These are phyloP conservation scores for Drosera spatulata DNA, from an alignment of 179 eudicot species.

Conservation along the genomic window DNA sequence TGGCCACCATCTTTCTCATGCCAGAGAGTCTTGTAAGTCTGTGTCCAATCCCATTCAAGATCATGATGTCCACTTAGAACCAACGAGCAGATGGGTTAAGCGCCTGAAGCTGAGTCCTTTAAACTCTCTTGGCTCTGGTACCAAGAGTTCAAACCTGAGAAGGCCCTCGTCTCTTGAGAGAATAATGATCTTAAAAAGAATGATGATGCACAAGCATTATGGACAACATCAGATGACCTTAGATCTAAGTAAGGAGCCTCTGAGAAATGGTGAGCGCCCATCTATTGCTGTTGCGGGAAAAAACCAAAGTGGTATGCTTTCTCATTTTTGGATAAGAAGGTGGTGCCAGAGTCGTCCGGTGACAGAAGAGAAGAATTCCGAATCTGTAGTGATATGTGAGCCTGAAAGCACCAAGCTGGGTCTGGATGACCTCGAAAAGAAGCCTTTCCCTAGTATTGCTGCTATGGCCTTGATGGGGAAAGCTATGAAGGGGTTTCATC, in stretches of 20 bases:
- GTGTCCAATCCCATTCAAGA: slow-evolving; percentile 9
- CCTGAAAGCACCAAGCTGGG: slow-evolving; percentile 37
- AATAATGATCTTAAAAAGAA: slow-evolving; percentile 15
- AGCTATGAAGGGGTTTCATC: slow-evolving; percentile 40
- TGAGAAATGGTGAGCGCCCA: slow-evolving; percentile 10
- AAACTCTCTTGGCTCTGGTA: slow-evolving; percentile 28
- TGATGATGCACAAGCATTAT: slow-evolving; percentile 6
- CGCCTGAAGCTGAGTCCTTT: slow-evolving; percentile 47
- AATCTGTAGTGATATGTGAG: slow-evolving; percentile 41
- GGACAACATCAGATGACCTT: slow-evolving; percentile 11
- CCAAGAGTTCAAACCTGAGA: slow-evolving; percentile 26
- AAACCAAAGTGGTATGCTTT: slow-evolving; percentile 16
- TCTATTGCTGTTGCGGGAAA: not conserved
- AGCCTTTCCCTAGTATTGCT: slow-evolving; percentile 74
- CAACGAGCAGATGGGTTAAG: slow-evolving; percentile 53
- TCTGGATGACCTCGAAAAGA: slow-evolving; percentile 40
- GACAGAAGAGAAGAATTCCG: slow-evolving; percentile 13
- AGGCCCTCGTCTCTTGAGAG: slow-evolving; percentile 33
- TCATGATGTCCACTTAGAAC: slow-evolving; percentile 15
- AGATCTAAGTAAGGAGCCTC: slow-evolving; percentile 8
- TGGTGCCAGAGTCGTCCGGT: slow-evolving; percentile 34
- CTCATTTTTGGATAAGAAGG: slow-evolving; percentile 67
- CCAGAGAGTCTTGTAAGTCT: slow-evolving; percentile 18
- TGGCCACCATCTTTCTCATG: slow-evolving; percentile 30
- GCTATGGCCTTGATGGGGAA: slow-evolving; percentile 83